A percentile compares a stretch with the other conserved stretches of the same genome.
Evolutionary conservation across 1,139 yeast species (phyloP).

Genomic region (Scheffersomyces lignicola): DNA sequence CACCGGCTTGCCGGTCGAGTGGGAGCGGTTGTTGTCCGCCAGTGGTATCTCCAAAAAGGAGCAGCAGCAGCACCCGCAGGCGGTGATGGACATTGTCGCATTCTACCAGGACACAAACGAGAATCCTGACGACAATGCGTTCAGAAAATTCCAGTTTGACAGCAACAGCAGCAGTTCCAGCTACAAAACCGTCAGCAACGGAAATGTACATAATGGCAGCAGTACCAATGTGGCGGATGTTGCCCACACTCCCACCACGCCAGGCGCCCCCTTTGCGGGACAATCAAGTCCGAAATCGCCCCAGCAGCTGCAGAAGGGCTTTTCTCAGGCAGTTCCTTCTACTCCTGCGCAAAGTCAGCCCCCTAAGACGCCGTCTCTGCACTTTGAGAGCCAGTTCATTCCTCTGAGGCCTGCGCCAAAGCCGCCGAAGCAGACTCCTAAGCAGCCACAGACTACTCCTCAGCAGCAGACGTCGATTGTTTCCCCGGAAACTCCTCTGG

Average conservation of each 20-base stretch:
- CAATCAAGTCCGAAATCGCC: constrained; percentile 5
- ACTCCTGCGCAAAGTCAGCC: constrained; percentile 5
- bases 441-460: background rate
- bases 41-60: constrained; percentile 85
- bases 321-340: background rate
- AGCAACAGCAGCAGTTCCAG: constrained; percentile 15
- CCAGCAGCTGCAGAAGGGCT: constrained; percentile 6
- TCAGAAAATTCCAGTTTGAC: constrained; percentile 64
- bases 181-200: constrained; percentile 1
- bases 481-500: constrained; percentile 12
- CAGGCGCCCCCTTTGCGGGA: constrained; percentile 21
- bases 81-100: constrained; percentile 89
- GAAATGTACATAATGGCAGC: constrained; percentile 10
- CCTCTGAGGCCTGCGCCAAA: constrained; percentile 73
- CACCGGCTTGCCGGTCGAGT: constrained; percentile 88
- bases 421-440: constrained; percentile 30
- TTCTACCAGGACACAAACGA: constrained; percentile 74
- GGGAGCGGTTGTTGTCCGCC: constrained; percentile 82
- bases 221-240: constrained; percentile 16
- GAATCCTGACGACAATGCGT: constrained; percentile 67
- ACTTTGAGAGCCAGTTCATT: constrained; percentile 48
- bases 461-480: constrained; percentile 3
- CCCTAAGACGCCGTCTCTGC: constrained; percentile 21
- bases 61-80: constrained; percentile 90
- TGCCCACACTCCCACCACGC: constrained; percentile 19